Evolutionary conservation across 2,329 filamentous ascomycete species (phyloP).

Genomic region (Cytospora leucostoma): DNA sequence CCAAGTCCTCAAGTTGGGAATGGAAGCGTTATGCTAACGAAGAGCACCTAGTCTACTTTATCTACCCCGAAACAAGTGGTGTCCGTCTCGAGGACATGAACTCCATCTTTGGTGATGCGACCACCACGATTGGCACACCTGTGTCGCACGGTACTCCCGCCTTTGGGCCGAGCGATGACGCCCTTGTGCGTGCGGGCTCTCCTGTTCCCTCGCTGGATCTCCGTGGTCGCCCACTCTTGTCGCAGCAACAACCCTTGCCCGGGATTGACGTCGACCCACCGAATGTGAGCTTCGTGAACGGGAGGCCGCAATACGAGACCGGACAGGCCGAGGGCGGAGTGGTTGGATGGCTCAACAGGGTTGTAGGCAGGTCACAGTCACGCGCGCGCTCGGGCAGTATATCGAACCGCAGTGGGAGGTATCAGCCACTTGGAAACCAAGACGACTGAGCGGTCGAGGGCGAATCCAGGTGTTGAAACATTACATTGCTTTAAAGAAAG

Average conservation of each 20-base stretch:
- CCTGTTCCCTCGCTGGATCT: slow-evolving; percentile 77
- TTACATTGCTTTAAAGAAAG: neutral
- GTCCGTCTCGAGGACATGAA: slow-evolving; percentile 97
- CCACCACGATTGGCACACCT: slow-evolving; percentile 76
- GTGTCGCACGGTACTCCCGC: slow-evolving; percentile 76
- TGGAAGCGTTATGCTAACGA: slow-evolving; percentile 28
- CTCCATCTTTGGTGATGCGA: slow-evolving; percentile 88
- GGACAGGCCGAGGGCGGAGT: slow-evolving; percentile 41
- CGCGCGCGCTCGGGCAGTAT: slow-evolving; percentile 38
- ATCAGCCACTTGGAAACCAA: slow-evolving; percentile 44
- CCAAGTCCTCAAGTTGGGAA: neutral
- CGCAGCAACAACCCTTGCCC: slow-evolving; percentile 70
- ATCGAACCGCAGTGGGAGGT: slow-evolving; percentile 39
- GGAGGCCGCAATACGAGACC: slow-evolving; percentile 42
- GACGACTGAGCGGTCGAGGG: slow-evolving; percentile 38
- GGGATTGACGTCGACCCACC: slow-evolving; percentile 82
- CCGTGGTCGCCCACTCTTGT: slow-evolving; percentile 54
- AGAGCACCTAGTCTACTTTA: slow-evolving; percentile 75
- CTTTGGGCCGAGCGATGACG: slow-evolving; percentile 73
- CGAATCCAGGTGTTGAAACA: neutral
- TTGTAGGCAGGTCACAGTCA: slow-evolving; percentile 38
- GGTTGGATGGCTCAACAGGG: slow-evolving; percentile 51
- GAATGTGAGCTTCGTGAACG: slow-evolving; percentile 53
- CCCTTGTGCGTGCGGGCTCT: slow-evolving; percentile 76
- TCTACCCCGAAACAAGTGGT: slow-evolving; percentile 96